phyloP scores from a whole-genome alignment of 1,139 yeast genomes.

The Geotrichum klebahnii region DNA sequence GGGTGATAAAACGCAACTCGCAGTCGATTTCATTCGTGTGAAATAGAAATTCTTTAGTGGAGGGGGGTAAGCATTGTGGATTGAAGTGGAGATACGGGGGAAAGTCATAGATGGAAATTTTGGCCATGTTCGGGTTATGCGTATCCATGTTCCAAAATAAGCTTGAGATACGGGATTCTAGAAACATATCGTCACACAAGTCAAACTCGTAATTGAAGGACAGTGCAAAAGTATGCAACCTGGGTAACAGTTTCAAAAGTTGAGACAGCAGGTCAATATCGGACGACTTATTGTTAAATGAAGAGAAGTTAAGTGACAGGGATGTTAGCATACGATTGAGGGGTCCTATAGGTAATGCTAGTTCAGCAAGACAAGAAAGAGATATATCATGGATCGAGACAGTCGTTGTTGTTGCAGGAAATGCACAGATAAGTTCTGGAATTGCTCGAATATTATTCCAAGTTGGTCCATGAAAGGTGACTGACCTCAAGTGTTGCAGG shows the following conservation, averaged over 20 bases:
- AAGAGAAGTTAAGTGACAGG: constrained; percentile 4
- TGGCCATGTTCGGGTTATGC: constrained; percentile 2
- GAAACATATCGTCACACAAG: constrained; percentile 9
- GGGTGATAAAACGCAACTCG: constrained; percentile 3
- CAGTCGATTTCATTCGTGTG: constrained; percentile 18
- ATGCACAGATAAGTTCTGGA: neutral
- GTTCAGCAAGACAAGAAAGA: constrained; percentile 8
- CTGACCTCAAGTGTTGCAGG: neutral
- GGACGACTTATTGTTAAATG: constrained; percentile 5
- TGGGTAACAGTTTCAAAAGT: constrained; percentile 4
- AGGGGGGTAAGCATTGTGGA: constrained; percentile 10
- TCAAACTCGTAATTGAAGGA: constrained; percentile 14
- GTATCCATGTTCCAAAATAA: neutral
- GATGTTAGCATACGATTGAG: constrained; percentile 3
- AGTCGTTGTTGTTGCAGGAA: neutral
- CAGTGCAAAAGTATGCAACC: constrained; percentile 6
- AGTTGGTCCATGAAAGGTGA: neutral
- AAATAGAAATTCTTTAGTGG: constrained; percentile 12
- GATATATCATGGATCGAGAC: constrained; percentile 10
- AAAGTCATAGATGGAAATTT: constrained; percentile 13
- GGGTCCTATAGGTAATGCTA: constrained; percentile 6
- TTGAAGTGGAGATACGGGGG: constrained; percentile 16
- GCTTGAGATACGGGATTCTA: constrained; percentile 5
- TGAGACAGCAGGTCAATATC: constrained; percentile 10
- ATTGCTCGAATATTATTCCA: constrained; percentile 1